phyloP scores from a whole-genome alignment of 306 rosid genomes.

The Ormosia emarginata region DNA sequence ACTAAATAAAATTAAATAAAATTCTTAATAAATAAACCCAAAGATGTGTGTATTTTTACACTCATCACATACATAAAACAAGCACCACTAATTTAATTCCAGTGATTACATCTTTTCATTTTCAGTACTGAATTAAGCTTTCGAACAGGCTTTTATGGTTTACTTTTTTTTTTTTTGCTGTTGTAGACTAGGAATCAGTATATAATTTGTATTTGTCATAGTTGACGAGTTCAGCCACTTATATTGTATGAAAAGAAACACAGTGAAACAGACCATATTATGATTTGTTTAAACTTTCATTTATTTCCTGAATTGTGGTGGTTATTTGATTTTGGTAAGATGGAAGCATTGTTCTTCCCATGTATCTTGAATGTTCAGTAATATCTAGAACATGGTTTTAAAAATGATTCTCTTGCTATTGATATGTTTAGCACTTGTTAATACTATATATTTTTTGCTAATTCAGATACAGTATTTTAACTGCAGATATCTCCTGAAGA shows the following conservation, averaged over 20 bases:
- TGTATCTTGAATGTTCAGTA: neutral
- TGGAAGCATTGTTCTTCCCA: neutral
- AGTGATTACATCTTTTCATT: neutral
- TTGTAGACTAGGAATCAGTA: neutral
- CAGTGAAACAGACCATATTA: neutral
- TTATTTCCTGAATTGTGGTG: neutral
- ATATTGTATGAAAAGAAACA: neutral
- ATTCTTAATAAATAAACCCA: no score
- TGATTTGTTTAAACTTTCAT: neutral
- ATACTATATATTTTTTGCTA: conserved; percentile 26
- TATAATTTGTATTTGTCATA: neutral
- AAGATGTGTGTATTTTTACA: neutral
- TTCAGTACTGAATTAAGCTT: neutral
- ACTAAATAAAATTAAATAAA: no score
- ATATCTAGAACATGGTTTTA: neutral
- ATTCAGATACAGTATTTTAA: conserved; percentile 39
- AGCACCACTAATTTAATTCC: neutral
- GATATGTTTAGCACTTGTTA: conserved; percentile 12
- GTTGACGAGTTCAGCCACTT: neutral
- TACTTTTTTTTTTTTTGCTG: neutral
- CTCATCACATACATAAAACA: neutral
- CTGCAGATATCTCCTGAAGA: conserved; percentile 84
- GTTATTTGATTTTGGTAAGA: conserved; percentile 14
- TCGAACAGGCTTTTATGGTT: neutral
- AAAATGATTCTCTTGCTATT: conserved; percentile 16